Conservation (phyloP, 805 yeast genomes). For the Saturnispora mendoncae region DNA sequence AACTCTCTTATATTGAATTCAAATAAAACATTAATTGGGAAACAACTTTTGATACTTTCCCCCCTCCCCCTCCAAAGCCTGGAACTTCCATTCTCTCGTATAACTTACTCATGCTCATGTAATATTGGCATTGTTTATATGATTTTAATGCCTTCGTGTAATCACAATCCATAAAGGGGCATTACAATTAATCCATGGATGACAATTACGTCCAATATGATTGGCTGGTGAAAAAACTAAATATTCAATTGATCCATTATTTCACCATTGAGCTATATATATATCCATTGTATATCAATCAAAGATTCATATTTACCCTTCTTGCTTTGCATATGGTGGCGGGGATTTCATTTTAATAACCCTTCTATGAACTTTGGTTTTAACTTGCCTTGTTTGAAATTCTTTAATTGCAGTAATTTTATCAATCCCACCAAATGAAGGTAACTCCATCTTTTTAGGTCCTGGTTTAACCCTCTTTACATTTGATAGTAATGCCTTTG, state of each 20-base stretch:
- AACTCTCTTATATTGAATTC: too few species aligned
- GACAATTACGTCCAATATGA: background rate
- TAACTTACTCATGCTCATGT: too few species aligned
- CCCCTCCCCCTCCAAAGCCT: too few species aligned
- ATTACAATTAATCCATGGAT: background rate
- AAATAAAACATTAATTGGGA: too few species aligned
- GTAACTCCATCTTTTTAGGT: constrained; percentile 3
- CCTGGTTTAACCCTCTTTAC: constrained; percentile 1
- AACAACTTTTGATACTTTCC: too few species aligned
- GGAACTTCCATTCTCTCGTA: too few species aligned
- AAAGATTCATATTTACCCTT: too few species aligned
- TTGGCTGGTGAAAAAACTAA: background rate
- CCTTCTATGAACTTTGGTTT: constrained; percentile 6
- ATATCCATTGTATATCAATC: too few species aligned
- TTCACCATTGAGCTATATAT: too few species aligned
- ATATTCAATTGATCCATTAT: too few species aligned
- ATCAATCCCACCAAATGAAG: background rate
- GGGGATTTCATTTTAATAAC: constrained; percentile 8
- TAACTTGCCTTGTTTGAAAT: constrained; percentile 2
- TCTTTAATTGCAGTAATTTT: constrained; percentile 3
- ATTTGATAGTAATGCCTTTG: background rate
- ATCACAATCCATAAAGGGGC: background rate
- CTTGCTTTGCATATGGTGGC: constrained; percentile 1
- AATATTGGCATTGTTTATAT: too few species aligned
- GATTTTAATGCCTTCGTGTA: too few species aligned